These are phyloP conservation scores for Yamadazyma triangularis DNA, from an alignment of 1,139 yeast genomes.

Conservation along the genomic window DNA sequence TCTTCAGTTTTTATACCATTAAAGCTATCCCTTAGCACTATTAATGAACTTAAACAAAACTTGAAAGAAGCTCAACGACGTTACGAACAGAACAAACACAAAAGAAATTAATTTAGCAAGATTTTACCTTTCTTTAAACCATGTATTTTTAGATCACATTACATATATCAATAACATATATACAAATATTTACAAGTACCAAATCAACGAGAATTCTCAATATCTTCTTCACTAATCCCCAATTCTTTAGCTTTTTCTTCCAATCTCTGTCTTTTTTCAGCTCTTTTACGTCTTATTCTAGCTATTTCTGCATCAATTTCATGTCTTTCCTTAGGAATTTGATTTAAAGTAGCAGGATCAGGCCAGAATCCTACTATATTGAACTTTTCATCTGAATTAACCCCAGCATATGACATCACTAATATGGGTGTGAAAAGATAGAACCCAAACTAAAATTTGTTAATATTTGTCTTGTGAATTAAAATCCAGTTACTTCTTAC, in stretches of 20 bases:
- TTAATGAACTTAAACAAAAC: conserved; percentile 23
- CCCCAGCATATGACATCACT: conserved; percentile 89
- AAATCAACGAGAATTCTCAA: too few relatives aligned
- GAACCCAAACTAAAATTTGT: conserved; percentile 62
- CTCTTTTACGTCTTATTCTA: conserved; percentile 69
- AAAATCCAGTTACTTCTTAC: conserved; percentile 15
- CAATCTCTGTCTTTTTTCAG: conserved; percentile 66
- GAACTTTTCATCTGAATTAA: conserved; percentile 82
- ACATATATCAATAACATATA: conserved; percentile 1
- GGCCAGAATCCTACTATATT: conserved; percentile 98
- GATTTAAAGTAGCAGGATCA: conserved; percentile 85
- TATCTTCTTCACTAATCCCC: conserved; percentile 50
- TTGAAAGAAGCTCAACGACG: conserved; percentile 15
- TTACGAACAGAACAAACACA: conserved; percentile 1
- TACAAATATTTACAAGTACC: too few relatives aligned
- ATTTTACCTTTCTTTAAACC: background rate
- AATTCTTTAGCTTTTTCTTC: conserved; percentile 69
- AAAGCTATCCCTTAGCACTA: conserved; percentile 21
- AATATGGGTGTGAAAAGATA: conserved; percentile 81
- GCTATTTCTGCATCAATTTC: conserved; percentile 91
- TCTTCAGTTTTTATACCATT: too few relatives aligned
- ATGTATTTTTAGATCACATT: conserved; percentile 1
- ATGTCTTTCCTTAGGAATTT: conserved; percentile 88
- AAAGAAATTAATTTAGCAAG: background rate
- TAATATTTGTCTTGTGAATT: conserved; percentile 12